Conservation (phyloP, 352 stramenopile genomes). For the Phytopythium litorale region DNA sequence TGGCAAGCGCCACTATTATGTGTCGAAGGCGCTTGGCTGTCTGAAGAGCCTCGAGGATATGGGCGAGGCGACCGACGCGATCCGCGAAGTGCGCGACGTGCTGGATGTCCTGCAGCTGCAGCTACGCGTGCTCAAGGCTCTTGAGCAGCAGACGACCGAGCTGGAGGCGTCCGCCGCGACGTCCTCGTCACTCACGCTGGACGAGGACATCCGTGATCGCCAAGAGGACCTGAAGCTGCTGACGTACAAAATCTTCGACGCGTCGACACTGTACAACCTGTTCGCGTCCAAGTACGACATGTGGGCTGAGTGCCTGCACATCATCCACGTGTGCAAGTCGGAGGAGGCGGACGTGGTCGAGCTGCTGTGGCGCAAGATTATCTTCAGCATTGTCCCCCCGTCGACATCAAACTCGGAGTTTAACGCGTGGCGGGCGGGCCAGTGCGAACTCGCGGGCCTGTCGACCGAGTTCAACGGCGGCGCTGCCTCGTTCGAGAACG, state of each 20-base stretch:
- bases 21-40: constrained; percentile 72
- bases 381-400: constrained; percentile 63
- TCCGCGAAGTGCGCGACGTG: constrained; percentile 76
- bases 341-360: constrained; percentile 71
- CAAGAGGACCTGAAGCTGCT: constrained; percentile 63
- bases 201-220: constrained; percentile 45
- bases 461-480: constrained; percentile 21
- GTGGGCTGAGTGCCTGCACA: constrained; percentile 84
- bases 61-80: constrained; percentile 60
- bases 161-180: constrained; percentile 38
- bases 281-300: constrained; percentile 85
- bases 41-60: constrained; percentile 78
- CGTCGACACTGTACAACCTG: constrained; percentile 82
- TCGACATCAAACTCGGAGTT: constrained; percentile 64
- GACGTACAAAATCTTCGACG: constrained; percentile 75
- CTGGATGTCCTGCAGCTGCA: constrained; percentile 82
- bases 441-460: constrained; percentile 62
- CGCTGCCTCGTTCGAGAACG: constrained; percentile 63
- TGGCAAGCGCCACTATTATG: constrained; percentile 78
- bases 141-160: constrained; percentile 68
- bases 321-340: constrained; percentile 83
- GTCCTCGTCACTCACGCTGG: constrained; percentile 19
- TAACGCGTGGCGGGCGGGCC: constrained; percentile 65
- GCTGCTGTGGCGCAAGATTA: constrained; percentile 68
- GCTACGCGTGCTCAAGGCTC: constrained; percentile 70